These are phyloP conservation scores for Capsicum chinense DNA, from an alignment of 257 asterid species.

Conservation along the genomic window DNA sequence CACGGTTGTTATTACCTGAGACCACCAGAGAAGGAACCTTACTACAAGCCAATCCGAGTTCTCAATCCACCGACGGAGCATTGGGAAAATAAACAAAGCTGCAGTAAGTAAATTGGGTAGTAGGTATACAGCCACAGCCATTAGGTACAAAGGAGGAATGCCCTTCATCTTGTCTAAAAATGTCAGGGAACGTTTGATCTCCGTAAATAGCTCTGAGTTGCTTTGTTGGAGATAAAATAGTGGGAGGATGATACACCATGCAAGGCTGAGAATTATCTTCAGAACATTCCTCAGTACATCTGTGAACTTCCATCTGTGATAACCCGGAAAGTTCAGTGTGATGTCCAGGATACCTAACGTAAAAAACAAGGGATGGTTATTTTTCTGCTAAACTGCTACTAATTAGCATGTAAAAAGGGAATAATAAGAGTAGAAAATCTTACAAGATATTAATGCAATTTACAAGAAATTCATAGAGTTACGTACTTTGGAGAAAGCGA, in stretches of 20 bases:
- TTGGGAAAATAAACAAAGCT: conserved; percentile 77
- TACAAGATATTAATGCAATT: background rate
- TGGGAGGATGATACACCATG: conserved; percentile 86
- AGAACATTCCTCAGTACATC: conserved; percentile 71
- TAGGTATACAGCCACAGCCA: conserved; percentile 77
- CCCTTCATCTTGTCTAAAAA: conserved; percentile 79
- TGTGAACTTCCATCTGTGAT: conserved; percentile 84
- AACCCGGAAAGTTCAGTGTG: conserved; percentile 86
- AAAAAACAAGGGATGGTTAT: conserved; percentile 35
- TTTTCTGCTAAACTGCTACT: conserved; percentile 30
- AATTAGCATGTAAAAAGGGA: background rate
- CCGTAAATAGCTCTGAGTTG: conserved; percentile 49
- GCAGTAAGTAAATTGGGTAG: conserved; percentile 81
- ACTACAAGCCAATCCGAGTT: conserved; percentile 89
- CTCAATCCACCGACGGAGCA: conserved; percentile 96
- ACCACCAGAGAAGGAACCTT: conserved; percentile 96
- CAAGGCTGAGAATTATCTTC: conserved; percentile 80
- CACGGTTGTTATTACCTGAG: conserved; percentile 63
- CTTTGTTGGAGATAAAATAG: conserved; percentile 63
- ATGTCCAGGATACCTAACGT: conserved; percentile 80
- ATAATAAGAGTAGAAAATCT: conserved; percentile 10
- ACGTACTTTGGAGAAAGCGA: conserved; percentile 90
- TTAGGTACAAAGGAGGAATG: conserved; percentile 80
- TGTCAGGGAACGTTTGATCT: conserved; percentile 50
- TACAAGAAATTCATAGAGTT: background rate